Conservation (phyloP, 441 rosid species). For the Biscutella laevigata region DNA sequence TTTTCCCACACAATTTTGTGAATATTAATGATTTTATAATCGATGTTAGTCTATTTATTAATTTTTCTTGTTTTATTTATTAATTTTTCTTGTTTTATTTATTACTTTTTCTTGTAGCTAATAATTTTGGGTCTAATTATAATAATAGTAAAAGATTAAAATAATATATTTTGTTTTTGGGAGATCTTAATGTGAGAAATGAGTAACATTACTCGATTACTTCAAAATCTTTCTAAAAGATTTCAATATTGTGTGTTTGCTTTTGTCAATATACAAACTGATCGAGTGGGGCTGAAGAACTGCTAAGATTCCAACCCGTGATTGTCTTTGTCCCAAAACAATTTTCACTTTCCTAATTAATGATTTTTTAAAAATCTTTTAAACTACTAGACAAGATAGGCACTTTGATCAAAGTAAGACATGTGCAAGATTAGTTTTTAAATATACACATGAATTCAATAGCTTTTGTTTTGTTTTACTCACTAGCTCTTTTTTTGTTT, state of each 20-base stretch:
- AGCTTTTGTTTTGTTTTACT: slow-evolving; percentile 15
- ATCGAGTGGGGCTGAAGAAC: slow-evolving; percentile 16
- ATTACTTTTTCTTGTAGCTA: too few relatives aligned
- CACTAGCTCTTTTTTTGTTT: neutral
- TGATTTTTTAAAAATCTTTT: neutral
- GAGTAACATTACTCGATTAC: neutral
- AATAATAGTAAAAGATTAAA: neutral
- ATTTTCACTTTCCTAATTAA: slow-evolving; percentile 1
- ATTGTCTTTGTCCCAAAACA: slow-evolving; percentile 19
- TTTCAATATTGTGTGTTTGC: neutral
- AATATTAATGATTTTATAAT: too few relatives aligned
- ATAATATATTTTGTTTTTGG: neutral
- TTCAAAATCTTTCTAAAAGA: neutral
- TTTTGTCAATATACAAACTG: slow-evolving; percentile 2
- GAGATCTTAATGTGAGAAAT: neutral
- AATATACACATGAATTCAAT: neutral
- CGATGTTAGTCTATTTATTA: too few relatives aligned
- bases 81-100: too few relatives aligned
- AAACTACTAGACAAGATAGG: slow-evolving; percentile 20
- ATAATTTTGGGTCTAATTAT: too few relatives aligned
- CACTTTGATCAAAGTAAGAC: slow-evolving; percentile 25
- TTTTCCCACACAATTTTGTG: too few relatives aligned
- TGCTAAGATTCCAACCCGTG: slow-evolving; percentile 31
- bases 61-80: too few relatives aligned
- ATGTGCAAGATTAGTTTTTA: slow-evolving; percentile 17